Conservation (phyloP, 441 rosid species). For the Kokia cookei region DNA sequence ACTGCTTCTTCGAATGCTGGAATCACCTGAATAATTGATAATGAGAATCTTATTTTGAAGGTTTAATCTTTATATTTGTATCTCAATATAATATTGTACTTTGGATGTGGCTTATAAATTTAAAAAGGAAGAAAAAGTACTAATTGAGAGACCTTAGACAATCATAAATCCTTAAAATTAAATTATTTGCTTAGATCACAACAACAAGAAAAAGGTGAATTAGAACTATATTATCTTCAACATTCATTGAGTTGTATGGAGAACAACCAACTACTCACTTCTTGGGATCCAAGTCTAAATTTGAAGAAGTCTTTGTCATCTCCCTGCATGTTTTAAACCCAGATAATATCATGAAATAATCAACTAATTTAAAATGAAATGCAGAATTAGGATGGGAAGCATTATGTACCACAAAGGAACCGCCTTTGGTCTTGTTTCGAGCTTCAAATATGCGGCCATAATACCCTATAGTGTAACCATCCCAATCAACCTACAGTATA, state of each 20-base stretch:
- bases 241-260: constrained; percentile 1
- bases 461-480: constrained; percentile 94
- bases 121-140: not conserved
- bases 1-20: constrained; percentile 97
- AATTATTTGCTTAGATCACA: not conserved
- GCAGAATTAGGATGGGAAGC: constrained; percentile 8
- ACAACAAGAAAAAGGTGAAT: not conserved
- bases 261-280: constrained; percentile 34
- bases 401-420: constrained; percentile 77
- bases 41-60: not conserved
- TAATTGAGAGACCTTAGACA: not conserved
- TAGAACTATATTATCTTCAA: not conserved
- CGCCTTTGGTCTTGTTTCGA: constrained; percentile 94
- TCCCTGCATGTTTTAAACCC: constrained; percentile 46
- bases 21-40: constrained; percentile 58
- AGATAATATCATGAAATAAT: constrained; percentile 8
- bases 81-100: not conserved
- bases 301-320: constrained; percentile 82
- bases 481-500: constrained; percentile 83
- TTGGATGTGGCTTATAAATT: not conserved
- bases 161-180: not conserved
- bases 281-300: constrained; percentile 69
- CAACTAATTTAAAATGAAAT: not conserved
- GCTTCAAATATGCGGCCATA: constrained; percentile 99
- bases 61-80: not conserved